Evolutionary conservation across 306 rosid species (phyloP).

Genomic region (barrel medic (Medicago truncatula)): DNA sequence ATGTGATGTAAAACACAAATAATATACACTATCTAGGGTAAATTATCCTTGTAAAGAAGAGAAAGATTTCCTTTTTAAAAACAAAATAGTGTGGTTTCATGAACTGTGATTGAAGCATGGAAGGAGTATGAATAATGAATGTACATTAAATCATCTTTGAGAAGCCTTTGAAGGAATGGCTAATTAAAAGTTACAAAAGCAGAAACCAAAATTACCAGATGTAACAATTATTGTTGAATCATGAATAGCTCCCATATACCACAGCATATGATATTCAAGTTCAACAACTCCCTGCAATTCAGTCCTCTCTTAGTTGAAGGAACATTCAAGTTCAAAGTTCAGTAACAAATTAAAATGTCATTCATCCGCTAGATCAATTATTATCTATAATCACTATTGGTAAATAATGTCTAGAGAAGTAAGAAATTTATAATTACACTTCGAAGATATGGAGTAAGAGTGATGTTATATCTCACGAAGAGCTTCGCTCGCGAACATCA

Average conservation of each 20-base stretch:
- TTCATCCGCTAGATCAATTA: constrained; percentile 26
- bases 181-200: constrained; percentile 15
- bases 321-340: not conserved
- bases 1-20: too few relatives aligned
- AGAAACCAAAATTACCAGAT: constrained; percentile 58
- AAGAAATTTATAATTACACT: too few relatives aligned
- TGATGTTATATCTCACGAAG: too few relatives aligned
- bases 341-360: not conserved
- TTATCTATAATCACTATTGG: constrained; percentile 7
- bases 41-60: too few relatives aligned
- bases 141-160: too few relatives aligned
- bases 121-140: too few relatives aligned
- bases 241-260: constrained; percentile 87
- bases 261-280: constrained; percentile 89
- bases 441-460: too few relatives aligned
- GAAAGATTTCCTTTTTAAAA: too few relatives aligned
- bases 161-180: not conserved
- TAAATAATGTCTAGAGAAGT: constrained; percentile 19
- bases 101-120: too few relatives aligned
- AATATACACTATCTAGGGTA: too few relatives aligned
- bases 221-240: constrained; percentile 83
- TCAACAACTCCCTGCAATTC: constrained; percentile 85
- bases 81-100: too few relatives aligned
- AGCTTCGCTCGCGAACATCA: too few relatives aligned
- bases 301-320: constrained; percentile 31